These are phyloP conservation scores for Ilyonectria sp. DNA, from an alignment of 2,329 filamentous ascomycete genomes.

Conservation along the genomic window DNA sequence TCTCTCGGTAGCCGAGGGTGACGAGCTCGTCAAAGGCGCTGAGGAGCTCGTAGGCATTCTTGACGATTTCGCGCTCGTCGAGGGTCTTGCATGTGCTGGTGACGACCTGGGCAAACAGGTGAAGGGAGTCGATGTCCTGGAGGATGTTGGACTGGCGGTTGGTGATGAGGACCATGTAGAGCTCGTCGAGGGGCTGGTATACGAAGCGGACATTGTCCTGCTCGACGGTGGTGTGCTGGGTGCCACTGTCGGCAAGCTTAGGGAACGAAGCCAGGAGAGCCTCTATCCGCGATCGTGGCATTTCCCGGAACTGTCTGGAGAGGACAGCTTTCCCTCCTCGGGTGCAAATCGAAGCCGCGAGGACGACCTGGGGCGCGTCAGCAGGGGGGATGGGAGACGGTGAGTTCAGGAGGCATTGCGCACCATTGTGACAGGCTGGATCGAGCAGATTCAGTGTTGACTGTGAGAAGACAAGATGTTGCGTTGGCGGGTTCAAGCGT, in stretches of 20 bases:
- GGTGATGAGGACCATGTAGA: slow-evolving; percentile 99
- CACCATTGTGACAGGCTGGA: slow-evolving; percentile 58
- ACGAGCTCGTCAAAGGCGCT: slow-evolving; percentile 98
- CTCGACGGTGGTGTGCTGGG: slow-evolving; percentile 98
- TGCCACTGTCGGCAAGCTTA: slow-evolving; percentile 95
- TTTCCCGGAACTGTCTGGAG: slow-evolving; percentile 97
- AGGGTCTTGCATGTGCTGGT: slow-evolving; percentile 96
- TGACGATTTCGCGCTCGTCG: slow-evolving; percentile 94
- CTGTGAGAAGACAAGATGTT: slow-evolving; percentile 38
- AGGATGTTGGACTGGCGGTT: slow-evolving; percentile 99
- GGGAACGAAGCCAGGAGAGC: slow-evolving; percentile 96
- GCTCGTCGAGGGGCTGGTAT: slow-evolving; percentile 98
- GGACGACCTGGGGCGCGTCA: slow-evolving; percentile 81
- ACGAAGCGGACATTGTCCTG: slow-evolving; percentile 99
- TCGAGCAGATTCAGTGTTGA: slow-evolving; percentile 38
- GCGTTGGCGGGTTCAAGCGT: slow-evolving; percentile 37
- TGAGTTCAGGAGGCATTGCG: slow-evolving; percentile 34
- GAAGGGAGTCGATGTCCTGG: slow-evolving; percentile 98
- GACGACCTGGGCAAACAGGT: slow-evolving; percentile 97
- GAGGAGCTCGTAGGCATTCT: slow-evolving; percentile 95
- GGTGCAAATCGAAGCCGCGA: slow-evolving; percentile 99
- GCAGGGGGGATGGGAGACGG: slow-evolving; percentile 23
- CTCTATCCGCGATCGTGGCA: slow-evolving; percentile 96
- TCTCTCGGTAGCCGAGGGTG: slow-evolving; percentile 95
- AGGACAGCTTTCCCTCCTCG: slow-evolving; percentile 98